phyloP scores from a whole-genome alignment of 192 early-diverging fungal species.

The Coemansia sp. region DNA sequence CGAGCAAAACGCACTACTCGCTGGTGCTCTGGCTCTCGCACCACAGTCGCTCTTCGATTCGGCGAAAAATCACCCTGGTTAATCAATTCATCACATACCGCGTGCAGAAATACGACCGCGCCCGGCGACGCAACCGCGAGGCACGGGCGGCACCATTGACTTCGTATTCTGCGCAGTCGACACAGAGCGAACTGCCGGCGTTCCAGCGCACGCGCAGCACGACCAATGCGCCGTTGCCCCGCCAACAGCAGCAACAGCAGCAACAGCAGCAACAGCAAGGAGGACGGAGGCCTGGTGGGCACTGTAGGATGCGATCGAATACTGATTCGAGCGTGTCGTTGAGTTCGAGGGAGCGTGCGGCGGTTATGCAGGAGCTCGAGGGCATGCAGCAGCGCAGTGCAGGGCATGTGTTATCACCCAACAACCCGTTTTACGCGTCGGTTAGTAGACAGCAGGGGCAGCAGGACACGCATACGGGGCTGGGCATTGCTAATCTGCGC shows the following conservation, averaged over 20 bases:
- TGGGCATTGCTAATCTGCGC: conserved; percentile 22
- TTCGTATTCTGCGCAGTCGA: conserved; percentile 36
- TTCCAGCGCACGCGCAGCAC: conserved; percentile 33
- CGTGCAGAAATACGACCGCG: conserved; percentile 62
- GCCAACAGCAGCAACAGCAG: too few relatives aligned
- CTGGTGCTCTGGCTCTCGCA: conserved; percentile 81
- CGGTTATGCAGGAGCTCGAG: conserved; percentile 5
- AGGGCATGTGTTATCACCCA: neutral
- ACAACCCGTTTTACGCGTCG: conserved; percentile 3
- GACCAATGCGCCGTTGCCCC: conserved; percentile 16
- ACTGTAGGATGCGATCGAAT: conserved; percentile 40
- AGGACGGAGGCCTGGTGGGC: conserved; percentile 2
- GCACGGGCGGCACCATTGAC: conserved; percentile 16
- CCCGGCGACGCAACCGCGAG: conserved; percentile 11
- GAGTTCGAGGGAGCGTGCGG: conserved; percentile 20
- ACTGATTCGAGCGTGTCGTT: conserved; percentile 39
- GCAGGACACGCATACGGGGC: conserved; percentile 1
- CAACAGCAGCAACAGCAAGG: too few relatives aligned
- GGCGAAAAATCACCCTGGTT: conserved; percentile 72
- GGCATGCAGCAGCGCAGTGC: neutral
- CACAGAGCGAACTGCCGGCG: conserved; percentile 38
- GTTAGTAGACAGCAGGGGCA: neutral
- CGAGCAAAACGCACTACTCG: conserved; percentile 81
- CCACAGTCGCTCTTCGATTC: conserved; percentile 61
- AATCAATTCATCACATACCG: conserved; percentile 84